Evolutionary conservation across 768 basidiomycete genomes (phyloP).

Genomic region (Termitomyces bulborhizus): DNA sequence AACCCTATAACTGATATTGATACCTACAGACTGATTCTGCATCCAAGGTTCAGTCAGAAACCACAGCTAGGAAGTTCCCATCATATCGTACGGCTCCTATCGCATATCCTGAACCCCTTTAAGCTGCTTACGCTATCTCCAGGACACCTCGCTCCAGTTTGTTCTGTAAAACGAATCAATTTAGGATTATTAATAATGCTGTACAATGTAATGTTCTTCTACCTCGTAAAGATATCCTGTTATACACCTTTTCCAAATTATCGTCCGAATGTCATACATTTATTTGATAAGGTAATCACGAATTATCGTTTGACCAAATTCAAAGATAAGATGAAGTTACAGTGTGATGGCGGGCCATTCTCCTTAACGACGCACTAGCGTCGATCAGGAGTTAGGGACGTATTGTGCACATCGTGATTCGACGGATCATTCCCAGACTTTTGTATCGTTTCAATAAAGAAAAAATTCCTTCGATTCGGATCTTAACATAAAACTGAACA

Average conservation of each 20-base stretch:
- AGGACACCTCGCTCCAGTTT: constrained; percentile 32
- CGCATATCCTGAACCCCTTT: no score
- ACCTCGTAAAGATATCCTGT: background rate
- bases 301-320: background rate
- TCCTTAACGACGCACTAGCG: background rate
- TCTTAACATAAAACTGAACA: background rate
- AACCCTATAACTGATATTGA: background rate
- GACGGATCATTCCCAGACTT: no score
- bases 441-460: no score
- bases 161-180: constrained; percentile 8
- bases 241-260: background rate
- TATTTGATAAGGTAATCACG: background rate
- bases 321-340: background rate
- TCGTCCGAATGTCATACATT: no score
- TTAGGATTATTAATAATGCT: background rate
- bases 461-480: background rate
- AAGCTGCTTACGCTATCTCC: constrained; percentile 3
- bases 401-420: no score
- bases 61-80: constrained; percentile 74
- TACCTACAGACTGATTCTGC: constrained; percentile 40
- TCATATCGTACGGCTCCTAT: constrained; percentile 39
- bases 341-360: background rate
- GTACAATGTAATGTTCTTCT: constrained; percentile 2
- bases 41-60: constrained; percentile 59
- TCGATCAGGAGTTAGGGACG: no score